Conservation (phyloP, 2,329 filamentous ascomycete species). For the Colletotrichum truncatum region DNA sequence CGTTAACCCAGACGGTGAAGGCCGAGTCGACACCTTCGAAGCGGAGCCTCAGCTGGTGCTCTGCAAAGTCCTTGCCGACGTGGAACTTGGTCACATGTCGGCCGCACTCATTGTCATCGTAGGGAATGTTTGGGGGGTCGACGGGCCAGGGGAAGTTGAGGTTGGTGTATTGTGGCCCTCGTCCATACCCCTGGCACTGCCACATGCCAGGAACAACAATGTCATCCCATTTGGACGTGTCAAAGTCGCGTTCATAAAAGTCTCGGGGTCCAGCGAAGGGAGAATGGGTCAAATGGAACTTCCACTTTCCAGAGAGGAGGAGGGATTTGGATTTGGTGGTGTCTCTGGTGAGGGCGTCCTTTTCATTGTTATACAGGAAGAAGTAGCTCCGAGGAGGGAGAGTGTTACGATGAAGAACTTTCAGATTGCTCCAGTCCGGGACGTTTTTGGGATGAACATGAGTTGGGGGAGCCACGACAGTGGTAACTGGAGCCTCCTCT, state of each 20-base stretch:
- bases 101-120: constrained; percentile 72
- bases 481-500: not conserved
- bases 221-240: constrained; percentile 53
- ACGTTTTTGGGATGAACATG: constrained; percentile 39
- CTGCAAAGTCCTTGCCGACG: constrained; percentile 55
- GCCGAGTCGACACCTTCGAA: constrained; percentile 81
- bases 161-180: constrained; percentile 75
- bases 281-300: constrained; percentile 57
- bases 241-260: constrained; percentile 48
- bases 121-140: constrained; percentile 71
- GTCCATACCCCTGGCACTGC: constrained; percentile 75
- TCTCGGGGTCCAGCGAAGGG: constrained; percentile 54
- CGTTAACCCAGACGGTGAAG: constrained; percentile 78
- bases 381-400: constrained; percentile 65
- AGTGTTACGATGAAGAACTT: constrained; percentile 65
- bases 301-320: constrained; percentile 63
- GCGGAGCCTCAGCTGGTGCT: constrained; percentile 69
- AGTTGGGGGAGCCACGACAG: not conserved
- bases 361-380: constrained; percentile 56
- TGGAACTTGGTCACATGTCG: constrained; percentile 68
- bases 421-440: constrained; percentile 70
- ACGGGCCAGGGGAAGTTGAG: constrained; percentile 74
- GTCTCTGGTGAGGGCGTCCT: constrained; percentile 57
- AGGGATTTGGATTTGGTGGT: constrained; percentile 47
- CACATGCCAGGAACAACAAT: constrained; percentile 75